A percentile compares a stretch with the other conserved stretches of the same genome.
phyloP scores from a whole-genome alignment of 331 rosid species.

The Malus hybrid region DNA sequence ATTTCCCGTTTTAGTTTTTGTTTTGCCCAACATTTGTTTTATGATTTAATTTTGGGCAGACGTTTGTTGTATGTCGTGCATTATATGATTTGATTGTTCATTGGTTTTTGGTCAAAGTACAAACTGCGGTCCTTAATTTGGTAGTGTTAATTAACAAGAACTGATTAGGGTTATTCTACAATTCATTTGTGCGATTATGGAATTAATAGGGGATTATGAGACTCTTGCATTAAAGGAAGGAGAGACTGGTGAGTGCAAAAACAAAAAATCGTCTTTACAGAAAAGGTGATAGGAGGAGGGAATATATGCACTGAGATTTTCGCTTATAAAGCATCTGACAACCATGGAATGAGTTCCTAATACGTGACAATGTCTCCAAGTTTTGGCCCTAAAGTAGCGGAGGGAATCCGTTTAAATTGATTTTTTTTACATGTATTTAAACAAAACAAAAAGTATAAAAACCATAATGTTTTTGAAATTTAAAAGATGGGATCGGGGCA shows the following conservation, averaged over 20 bases:
- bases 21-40: not conserved
- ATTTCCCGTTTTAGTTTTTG: not conserved
- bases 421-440: slow-evolving; percentile 24
- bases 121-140: not conserved
- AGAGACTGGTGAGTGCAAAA: slow-evolving; percentile 29
- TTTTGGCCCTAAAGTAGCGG: slow-evolving; percentile 38
- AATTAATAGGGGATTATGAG: slow-evolving; percentile 7
- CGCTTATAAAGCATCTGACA: slow-evolving; percentile 48
- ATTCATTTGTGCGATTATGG: not conserved
- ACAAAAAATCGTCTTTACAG: slow-evolving; percentile 26
- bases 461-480: slow-evolving; percentile 15
- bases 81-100: not conserved
- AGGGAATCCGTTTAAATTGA: slow-evolving; percentile 46
- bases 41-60: not conserved
- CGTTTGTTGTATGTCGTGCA: not conserved
- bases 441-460: slow-evolving; percentile 14
- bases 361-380: slow-evolving; percentile 22
- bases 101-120: not conserved
- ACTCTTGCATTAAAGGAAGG: slow-evolving; percentile 32
- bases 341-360: slow-evolving; percentile 39
- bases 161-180: not conserved
- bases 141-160: not conserved
- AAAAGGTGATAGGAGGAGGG: slow-evolving; percentile 53
- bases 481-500: too few relatives aligned
- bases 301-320: slow-evolving; percentile 63